Evolutionary conservation across 83 land plant species (phyloP), one percentile per base, ranked within the genome.

Genomic region (Isoetes engelmannii): DNA sequence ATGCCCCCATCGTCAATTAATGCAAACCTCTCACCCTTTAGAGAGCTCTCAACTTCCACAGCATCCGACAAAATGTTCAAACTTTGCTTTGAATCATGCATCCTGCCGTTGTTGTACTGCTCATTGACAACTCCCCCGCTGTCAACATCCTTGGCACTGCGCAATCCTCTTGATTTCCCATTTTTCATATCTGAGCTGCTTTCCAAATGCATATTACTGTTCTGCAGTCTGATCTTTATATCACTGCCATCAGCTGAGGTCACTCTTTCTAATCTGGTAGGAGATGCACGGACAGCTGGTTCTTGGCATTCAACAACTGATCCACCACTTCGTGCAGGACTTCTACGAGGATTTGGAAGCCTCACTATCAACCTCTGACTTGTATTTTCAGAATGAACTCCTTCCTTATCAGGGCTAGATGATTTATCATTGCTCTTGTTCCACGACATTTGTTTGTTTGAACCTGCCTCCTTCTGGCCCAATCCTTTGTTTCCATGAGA

Each of bases 281-380:
- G 37, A 28, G 37, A 28, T 28, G 37, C 37, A 28, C 37, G 1
- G 37, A 0, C 37, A 28, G 1, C 2, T 47, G 64, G 73, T 51
- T 28, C 44, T 6, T 58, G 55, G 47, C 71, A 42, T 15, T 86
- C 92, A 15, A 81, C 87, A 51, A 70, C 6, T 44, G 83, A 74
- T 8, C 78, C 83, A 19, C 74, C 76, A 73, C 74, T 67, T 57
- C 61, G 83, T 37, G 80, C 84, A 47, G 92, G 92, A 73, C 81
- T 85, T n/a, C 81, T 68, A 6, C 84, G 84, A 51, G 81, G 75
- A 60, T 89, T 87, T 45, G 92, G 88, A 55, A 84, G 68, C 67
- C 83, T 85, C 7, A 90, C 88, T 63, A 90, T 85, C 42, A 90
- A 57, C 54, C 82, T 79, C 44, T 77, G 85, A 77, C 68, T 78